phyloP scores from a whole-genome alignment of 2,329 filamentous ascomycete species.

The Cladophialophora yegresii region DNA sequence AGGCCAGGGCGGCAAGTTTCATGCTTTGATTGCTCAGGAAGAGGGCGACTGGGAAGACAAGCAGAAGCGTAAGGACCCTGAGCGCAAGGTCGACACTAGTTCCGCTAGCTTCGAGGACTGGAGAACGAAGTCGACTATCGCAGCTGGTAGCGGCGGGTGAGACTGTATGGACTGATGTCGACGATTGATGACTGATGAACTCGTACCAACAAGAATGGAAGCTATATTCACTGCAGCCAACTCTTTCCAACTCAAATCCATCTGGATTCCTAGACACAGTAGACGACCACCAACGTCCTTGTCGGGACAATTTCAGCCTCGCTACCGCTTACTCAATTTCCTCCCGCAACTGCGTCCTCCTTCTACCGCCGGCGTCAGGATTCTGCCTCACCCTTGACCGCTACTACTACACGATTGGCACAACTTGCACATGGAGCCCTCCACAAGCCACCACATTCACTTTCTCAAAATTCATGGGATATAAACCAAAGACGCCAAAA shows the following conservation, averaged over 20 bases:
- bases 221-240: not conserved
- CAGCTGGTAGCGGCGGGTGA: constrained; percentile 38
- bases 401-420: not conserved
- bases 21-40: constrained; percentile 54
- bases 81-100: constrained; percentile 28
- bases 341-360: not conserved
- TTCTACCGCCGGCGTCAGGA: not conserved
- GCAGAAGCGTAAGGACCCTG: constrained; percentile 38
- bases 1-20: constrained; percentile 55
- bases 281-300: not conserved
- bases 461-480: constrained; percentile 3
- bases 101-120: constrained; percentile 50
- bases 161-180: not conserved
- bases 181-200: constrained; percentile 11
- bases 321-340: not conserved
- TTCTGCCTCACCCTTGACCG: constrained; percentile 9
- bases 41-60: constrained; percentile 54
- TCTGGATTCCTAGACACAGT: not conserved
- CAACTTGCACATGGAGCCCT: not conserved
- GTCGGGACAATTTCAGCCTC: not conserved
- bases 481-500: constrained; percentile 3
- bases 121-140: constrained; percentile 43
- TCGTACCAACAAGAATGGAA: not conserved
- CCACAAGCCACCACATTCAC: not conserved
- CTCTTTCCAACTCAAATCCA: not conserved